Percentiles rank a stretch among this genome's conserved stretches.
These are phyloP conservation scores for Colletotrichum sp. DNA, from an alignment of 2,329 filamentous ascomycete species.

Conservation along the genomic window DNA sequence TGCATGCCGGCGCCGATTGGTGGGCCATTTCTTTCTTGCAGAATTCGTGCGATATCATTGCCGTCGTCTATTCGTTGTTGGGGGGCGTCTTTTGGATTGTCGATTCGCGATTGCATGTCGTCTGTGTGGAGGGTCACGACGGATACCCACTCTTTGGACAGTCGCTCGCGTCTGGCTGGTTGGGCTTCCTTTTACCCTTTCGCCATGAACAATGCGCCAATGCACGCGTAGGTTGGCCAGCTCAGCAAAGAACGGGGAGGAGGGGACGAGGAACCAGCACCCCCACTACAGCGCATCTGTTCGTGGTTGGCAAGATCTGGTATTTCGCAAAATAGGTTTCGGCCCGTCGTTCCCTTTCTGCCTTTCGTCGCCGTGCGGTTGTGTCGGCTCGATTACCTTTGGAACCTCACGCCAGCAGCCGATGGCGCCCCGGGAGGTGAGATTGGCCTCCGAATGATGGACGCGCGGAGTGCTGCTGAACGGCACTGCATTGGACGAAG, in stretches of 20 bases:
- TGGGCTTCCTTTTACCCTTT: neutral
- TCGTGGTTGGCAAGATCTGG: neutral
- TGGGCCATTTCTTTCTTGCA: neutral
- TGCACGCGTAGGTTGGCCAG: neutral
- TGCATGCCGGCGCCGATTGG: slow-evolving; percentile 9
- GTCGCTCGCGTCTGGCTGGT: neutral
- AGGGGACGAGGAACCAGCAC: neutral
- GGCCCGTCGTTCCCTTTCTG: neutral
- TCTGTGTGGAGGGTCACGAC: neutral
- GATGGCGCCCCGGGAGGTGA: neutral
- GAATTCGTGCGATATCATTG: neutral
- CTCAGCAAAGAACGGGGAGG: neutral
- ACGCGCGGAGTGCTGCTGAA: neutral
- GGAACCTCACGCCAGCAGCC: neutral
- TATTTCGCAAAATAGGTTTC: neutral
- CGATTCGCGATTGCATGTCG: neutral
- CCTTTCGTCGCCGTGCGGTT: neutral
- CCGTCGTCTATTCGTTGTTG: neutral
- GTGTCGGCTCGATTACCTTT: neutral
- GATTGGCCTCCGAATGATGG: neutral
- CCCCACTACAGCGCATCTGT: neutral
- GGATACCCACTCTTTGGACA: neutral
- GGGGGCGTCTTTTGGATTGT: neutral
- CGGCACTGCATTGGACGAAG: neutral
- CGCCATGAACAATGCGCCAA: neutral